These are phyloP conservation scores for Geotrichum phurueaensis DNA, from an alignment of 1,139 yeast species.

Conservation along the genomic window DNA sequence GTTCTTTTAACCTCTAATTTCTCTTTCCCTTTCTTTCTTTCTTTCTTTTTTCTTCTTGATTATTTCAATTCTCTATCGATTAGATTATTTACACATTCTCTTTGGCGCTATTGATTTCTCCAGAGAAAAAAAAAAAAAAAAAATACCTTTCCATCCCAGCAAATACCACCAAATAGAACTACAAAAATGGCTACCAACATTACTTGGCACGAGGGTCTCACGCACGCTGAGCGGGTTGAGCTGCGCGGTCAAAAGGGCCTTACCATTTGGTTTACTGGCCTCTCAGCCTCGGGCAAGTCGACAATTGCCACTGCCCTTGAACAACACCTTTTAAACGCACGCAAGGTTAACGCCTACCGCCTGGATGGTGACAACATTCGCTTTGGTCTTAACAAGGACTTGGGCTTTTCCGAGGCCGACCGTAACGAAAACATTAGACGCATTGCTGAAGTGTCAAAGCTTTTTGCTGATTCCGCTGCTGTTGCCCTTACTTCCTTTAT, in stretches of 20 bases:
- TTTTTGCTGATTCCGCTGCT: conserved; percentile 84
- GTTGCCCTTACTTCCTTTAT: conserved; percentile 86
- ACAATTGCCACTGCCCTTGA: conserved; percentile 94
- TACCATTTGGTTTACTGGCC: conserved; percentile 91
- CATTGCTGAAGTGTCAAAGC: conserved; percentile 86
- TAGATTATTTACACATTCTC: neutral
- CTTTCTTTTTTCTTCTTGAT: neutral
- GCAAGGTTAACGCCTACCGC: conserved; percentile 70
- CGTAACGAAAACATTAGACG: conserved; percentile 92
- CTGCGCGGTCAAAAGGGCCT: conserved; percentile 79
- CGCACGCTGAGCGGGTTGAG: conserved; percentile 68
- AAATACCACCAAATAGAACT: no score
- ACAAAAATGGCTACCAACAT: conserved; percentile 79
- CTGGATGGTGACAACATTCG: conserved; percentile 93
- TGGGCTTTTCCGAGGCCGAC: conserved; percentile 86
- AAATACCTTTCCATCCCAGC: no score
- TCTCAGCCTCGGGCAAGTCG: conserved; percentile 84
- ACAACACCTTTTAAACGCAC: conserved; percentile 59
- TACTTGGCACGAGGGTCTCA: conserved; percentile 90
- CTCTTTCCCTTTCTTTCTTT: neutral
- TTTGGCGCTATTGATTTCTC: no score
- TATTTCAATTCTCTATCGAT: neutral
- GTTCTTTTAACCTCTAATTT: neutral
- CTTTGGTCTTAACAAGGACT: conserved; percentile 88
- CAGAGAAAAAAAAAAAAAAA: no score